Percentiles rank a stretch among this genome's conserved stretches.
Conservation (phyloP, 768 basidiomycete species). For the Xerocomellus chrysenteron region DNA sequence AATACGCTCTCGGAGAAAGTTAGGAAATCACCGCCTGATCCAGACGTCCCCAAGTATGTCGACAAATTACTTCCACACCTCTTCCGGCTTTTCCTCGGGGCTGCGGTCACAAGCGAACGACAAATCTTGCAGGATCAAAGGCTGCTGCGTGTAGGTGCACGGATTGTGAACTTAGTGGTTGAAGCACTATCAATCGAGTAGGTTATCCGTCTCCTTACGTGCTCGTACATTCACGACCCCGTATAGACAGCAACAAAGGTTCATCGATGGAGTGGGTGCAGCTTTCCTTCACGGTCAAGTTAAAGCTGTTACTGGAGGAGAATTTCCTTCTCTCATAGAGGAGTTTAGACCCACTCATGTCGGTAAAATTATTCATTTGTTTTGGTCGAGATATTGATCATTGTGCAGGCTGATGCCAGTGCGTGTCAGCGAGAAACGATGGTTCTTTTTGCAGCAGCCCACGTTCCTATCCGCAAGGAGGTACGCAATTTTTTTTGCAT, state of each 20-base stretch:
- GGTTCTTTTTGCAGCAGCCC: slow-evolving; percentile 61
- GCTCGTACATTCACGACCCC: background rate
- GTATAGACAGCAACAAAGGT: slow-evolving; percentile 57
- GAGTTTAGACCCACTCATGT: slow-evolving; percentile 57
- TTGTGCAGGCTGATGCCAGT: slow-evolving; percentile 16
- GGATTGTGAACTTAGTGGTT: slow-evolving; percentile 65
- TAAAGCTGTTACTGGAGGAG: slow-evolving; percentile 51
- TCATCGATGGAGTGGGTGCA: slow-evolving; percentile 42
- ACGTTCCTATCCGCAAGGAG: slow-evolving; percentile 66
- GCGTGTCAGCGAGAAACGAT: slow-evolving; percentile 60
- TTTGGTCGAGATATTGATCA: background rate
- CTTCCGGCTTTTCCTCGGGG: slow-evolving; percentile 59
- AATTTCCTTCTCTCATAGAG: slow-evolving; percentile 37
- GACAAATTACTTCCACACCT: slow-evolving; percentile 73
- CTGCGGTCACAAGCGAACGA: slow-evolving; percentile 30
- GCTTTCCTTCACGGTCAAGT: slow-evolving; percentile 47
- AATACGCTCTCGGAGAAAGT: slow-evolving; percentile 59
- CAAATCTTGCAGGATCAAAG: slow-evolving; percentile 39
- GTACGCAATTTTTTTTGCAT: slow-evolving; percentile 36
- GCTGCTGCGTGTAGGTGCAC: slow-evolving; percentile 45
- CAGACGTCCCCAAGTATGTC: slow-evolving; percentile 78
- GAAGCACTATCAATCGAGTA: slow-evolving; percentile 66
- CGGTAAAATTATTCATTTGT: slow-evolving; percentile 6
- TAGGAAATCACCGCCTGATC: slow-evolving; percentile 44
- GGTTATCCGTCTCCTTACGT: slow-evolving; percentile 33